phyloP scores from a whole-genome alignment of 371 early-diverging fungal species.

The Saksenaea oblongispora region DNA sequence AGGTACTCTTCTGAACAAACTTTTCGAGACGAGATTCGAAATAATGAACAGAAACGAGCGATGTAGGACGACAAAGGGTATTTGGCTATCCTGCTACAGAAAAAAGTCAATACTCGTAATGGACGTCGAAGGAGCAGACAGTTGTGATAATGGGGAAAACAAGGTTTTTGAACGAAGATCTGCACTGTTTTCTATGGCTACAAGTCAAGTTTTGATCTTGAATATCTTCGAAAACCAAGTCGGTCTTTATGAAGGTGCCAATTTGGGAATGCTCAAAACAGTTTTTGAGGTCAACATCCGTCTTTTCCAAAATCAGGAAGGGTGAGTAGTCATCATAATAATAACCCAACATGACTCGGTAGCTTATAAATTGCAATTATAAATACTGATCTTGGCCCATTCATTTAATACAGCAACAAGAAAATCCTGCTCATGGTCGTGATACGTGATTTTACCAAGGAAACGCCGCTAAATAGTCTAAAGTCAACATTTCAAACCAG shows the following conservation, averaged over 20 bases:
- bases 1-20: conserved; percentile 93
- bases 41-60: conserved; percentile 88
- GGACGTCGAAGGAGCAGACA: conserved; percentile 99
- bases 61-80: conserved; percentile 95
- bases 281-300: conserved; percentile 98
- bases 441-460: conserved; percentile 92
- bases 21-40: conserved; percentile 93
- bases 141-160: conserved; percentile 97
- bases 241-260: conserved; percentile 98
- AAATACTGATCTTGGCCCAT: neutral
- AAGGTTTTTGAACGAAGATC: conserved; percentile 98
- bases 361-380: neutral
- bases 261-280: conserved; percentile 96
- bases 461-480: conserved; percentile 84
- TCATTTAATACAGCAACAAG: conserved; percentile 45
- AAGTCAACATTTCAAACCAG: conserved; percentile 79
- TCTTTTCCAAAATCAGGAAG: conserved; percentile 83
- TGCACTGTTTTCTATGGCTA: conserved; percentile 95
- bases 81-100: conserved; percentile 91
- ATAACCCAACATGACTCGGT: too few species aligned
- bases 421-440: conserved; percentile 94
- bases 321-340: conserved; percentile 38
- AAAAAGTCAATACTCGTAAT: conserved; percentile 86
- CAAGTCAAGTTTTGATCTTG: conserved; percentile 92
- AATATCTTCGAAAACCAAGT: conserved; percentile 98